Base-by-base conservation (phyloP, 805 yeast genomes). In the Starmerella floris region DNA sequence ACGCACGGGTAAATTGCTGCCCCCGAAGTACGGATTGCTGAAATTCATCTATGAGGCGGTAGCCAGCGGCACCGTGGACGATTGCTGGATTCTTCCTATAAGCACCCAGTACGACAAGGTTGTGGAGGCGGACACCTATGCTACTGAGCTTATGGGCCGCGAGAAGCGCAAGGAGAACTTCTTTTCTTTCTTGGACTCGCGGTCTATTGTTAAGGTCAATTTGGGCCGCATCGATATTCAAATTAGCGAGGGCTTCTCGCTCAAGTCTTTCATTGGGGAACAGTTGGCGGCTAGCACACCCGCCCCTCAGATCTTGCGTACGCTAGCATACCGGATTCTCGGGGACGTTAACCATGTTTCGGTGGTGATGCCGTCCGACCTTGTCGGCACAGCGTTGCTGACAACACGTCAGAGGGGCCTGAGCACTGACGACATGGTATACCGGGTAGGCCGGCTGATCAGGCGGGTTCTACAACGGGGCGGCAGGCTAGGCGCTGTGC, bases 21-120 rank as follows among this genome's bases (percentile, higher is more conserved):
- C 75, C 22, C 81, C 81, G 13, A 76, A 75, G 54, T 73, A 71
- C 52, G 81, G 81, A 5, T 69, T 75, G 37, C 63, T 75, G 48
- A 75, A 74, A 55, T 69, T 67, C 36, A 61, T 74, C 34, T 59
- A 69, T 28, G 70, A 70, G 43, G 63, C 73, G 15, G 64, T 70
- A 28, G 53, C 66, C 23, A 56, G 65, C 20, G 75, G 74, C 5
- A 46, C 61, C 2, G 61, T 60, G 8, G 55, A 62, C 30, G 69
- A 65, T 43, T 54, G 62, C 25, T 64, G 64, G 62, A 59, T 74
- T 37, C 71, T 70, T 44, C 81, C 81, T 0, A 64, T 75, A 2
- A 65, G 77, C 19, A 72, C 76, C 21, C 74, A 73, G 45, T 75
- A 76, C 50, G 81, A 75, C 56, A 64, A 76, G 45, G 72, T 74